These are phyloP conservation scores for Falciphora oryzae DNA, from an alignment of 2,329 filamentous ascomycete species.

Conservation along the genomic window DNA sequence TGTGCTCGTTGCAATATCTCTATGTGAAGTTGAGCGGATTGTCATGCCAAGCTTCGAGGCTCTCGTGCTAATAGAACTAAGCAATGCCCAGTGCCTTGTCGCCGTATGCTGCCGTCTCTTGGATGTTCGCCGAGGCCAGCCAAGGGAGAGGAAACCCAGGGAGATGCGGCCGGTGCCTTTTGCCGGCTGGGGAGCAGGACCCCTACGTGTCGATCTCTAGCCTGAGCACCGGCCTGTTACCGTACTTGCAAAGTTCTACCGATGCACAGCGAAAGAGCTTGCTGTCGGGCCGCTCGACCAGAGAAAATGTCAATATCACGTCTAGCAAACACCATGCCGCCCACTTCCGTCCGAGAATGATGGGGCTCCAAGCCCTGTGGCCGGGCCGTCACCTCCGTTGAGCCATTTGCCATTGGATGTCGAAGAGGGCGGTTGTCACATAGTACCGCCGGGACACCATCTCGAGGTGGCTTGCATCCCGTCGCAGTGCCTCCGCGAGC, in stretches of 20 bases:
- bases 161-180: background rate
- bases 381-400: constrained; percentile 3
- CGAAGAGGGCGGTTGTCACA: background rate
- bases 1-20: background rate
- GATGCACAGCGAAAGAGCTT: background rate
- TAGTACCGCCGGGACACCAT: background rate
- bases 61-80: background rate
- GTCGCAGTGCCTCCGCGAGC: background rate
- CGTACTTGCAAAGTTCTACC: background rate
- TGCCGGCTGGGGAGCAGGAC: background rate
- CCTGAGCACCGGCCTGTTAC: background rate
- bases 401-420: constrained; percentile 1
- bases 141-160: background rate
- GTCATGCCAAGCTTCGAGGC: constrained; percentile 4
- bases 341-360: background rate
- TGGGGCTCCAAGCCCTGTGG: background rate
- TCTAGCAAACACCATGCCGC: background rate
- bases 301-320: background rate
- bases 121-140: background rate
- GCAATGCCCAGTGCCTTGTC: constrained; percentile 2
- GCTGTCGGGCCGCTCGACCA: background rate
- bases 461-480: background rate
- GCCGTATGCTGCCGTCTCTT: background rate
- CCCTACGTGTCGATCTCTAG: background rate
- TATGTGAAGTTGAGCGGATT: background rate